These are phyloP conservation scores for Amborella trichopoda DNA, from an alignment of 164 flowering plant genomes.

Conservation along the genomic window DNA sequence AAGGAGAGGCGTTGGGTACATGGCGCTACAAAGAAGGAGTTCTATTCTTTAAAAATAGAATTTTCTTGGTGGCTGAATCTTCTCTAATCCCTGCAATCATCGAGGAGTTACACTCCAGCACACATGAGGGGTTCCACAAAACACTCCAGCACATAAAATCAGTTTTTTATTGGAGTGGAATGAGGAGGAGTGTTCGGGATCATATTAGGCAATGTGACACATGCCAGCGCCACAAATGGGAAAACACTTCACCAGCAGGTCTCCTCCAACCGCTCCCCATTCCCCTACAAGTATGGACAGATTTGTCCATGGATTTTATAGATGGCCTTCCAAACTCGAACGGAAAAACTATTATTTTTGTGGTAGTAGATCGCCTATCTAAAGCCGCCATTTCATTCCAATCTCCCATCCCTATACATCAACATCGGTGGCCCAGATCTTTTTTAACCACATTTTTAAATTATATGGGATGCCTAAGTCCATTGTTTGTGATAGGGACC, in stretches of 20 bases:
- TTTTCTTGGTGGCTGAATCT: background rate
- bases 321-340: background rate
- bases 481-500: constrained; percentile 4
- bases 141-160: background rate
- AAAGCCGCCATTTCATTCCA: background rate
- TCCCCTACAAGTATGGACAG: background rate
- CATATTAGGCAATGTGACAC: background rate
- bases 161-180: background rate
- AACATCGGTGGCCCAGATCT: background rate
- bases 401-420: background rate
- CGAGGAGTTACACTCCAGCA: background rate
- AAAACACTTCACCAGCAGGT: background rate
- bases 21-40: no score
- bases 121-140: background rate
- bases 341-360: constrained; percentile 1
- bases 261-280: constrained; percentile 1
- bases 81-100: background rate
- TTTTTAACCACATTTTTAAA: background rate
- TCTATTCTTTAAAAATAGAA: no score
- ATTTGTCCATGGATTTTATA: constrained; percentile 1
- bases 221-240: background rate
- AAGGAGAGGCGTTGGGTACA: background rate
- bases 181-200: background rate
- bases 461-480: constrained; percentile 4
- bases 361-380: background rate